Base-by-base conservation (phyloP, 352 stramenopile genomes). In the Pythium oligandrum region DNA sequence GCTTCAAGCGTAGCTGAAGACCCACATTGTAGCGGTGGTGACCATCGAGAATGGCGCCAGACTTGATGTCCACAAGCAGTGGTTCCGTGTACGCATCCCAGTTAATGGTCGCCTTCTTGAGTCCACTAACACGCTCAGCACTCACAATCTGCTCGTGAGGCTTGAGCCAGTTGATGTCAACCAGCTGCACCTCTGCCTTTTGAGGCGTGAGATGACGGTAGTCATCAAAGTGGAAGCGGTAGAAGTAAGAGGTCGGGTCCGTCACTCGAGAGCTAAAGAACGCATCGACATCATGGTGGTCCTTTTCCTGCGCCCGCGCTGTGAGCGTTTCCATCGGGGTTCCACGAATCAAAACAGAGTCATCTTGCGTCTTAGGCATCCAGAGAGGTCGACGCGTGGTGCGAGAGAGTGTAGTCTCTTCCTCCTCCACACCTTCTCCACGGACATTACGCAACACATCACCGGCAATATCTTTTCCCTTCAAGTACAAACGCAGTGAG, bases 161-260 rank as follows among this genome's bases (percentile, higher is more conserved):
- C 56, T 94, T 92, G 36, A 94, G 78, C 84, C 84, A 94, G 17
- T 73, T 40, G 26, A 94, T 69, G 40, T 89, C 75, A 5, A 94
- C 84, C 30, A 94, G 80, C 55, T 91, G 75, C 47, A 94, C 84
- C 44, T 89, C 66, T 3, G 77, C 76, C 49, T 92, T 91, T 59
- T 87, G 71, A 6, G 82, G 82, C 35, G 66, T 71, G 48, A 89
- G 64, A 57, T 89, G 78, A 6, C 73, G 64, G 32, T 69, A 50
- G 45, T 88, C 68, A 53, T 92, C 82, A 44, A 75, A 87, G 53
- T 79, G 83, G 61, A 91, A 94, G 48, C 76, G 75, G 51, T 83
- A 94, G 62, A 94, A 94, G 64, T 92, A 94, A 30, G 84, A 94
- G 44, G 84, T 92, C 47, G 82, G 81, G 57, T 94, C 84, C 12